Evolutionary conservation across 1,139 yeast genomes (phyloP).

Genomic region (Debaryomyces psychrophilus): DNA sequence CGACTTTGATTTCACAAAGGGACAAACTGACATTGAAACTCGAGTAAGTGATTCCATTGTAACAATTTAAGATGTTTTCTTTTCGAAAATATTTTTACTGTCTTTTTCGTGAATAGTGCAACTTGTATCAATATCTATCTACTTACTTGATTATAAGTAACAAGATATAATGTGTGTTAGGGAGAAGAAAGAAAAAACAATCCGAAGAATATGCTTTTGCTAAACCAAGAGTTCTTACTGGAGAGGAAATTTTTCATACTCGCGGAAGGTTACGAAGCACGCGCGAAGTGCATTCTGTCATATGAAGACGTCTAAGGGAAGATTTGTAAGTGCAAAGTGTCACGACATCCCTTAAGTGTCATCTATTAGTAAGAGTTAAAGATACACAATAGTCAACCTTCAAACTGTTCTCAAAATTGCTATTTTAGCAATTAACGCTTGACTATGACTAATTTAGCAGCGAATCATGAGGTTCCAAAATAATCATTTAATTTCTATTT

Average conservation of each 20-base stretch:
- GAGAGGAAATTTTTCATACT: background rate
- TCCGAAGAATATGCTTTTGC: background rate
- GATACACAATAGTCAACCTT: too few relatives aligned
- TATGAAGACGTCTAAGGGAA: background rate
- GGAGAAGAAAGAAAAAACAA: constrained; percentile 1
- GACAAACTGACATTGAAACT: constrained; percentile 80
- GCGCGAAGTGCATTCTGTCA: background rate
- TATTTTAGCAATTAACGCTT: background rate
- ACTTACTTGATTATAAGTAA: background rate
- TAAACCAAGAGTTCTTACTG: background rate
- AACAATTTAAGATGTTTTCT: background rate
- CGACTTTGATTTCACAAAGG: constrained; percentile 76
- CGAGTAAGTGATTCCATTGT: constrained; percentile 82
- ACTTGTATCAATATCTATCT: background rate
- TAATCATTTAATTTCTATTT: background rate
- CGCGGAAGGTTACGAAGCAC: constrained; percentile 1
- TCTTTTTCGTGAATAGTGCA: background rate
- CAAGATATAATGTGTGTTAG: background rate
- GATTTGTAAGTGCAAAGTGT: background rate
- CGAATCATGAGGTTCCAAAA: constrained; percentile 1
- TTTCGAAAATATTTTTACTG: background rate
- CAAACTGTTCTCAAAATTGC: background rate
- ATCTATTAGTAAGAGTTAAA: background rate
- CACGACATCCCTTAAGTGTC: background rate
- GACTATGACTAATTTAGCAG: background rate